A percentile compares a stretch with the other conserved stretches of the same genome.
Conservation (phyloP, 2,329 filamentous ascomycete genomes). For the Exophiala calicioides region DNA sequence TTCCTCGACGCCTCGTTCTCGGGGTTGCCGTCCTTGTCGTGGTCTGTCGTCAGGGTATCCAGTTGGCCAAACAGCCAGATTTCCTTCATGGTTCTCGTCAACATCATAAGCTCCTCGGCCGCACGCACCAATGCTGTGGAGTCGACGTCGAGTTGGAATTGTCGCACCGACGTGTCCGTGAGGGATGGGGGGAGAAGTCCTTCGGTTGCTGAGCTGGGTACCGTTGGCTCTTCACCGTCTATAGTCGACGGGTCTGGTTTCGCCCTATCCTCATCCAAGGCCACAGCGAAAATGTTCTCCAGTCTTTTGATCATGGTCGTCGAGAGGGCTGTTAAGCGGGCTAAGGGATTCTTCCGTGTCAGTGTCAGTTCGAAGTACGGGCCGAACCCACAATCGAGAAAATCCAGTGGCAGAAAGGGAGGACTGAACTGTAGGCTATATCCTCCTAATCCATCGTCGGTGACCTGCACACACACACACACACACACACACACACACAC, state of each 20-base stretch:
- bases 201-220: not conserved
- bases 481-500: not conserved
- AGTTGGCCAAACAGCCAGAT: conserved; percentile 67
- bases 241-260: too few relatives aligned
- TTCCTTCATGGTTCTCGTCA: conserved; percentile 65
- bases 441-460: not conserved
- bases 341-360: conserved; percentile 10
- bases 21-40: conserved; percentile 43
- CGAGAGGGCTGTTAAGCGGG: conserved; percentile 27
- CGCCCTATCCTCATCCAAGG: conserved; percentile 21
- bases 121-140: conserved; percentile 61
- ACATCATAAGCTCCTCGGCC: conserved; percentile 61
- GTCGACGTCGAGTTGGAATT: conserved; percentile 54
- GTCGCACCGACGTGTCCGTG: conserved; percentile 58
- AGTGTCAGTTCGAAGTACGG: too few relatives aligned
- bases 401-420: not conserved
- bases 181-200: conserved; percentile 17
- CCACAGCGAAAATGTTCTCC: conserved; percentile 29
- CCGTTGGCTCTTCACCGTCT: too few relatives aligned
- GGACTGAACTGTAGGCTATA: not conserved
- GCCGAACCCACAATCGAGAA: too few relatives aligned
- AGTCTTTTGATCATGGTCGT: conserved; percentile 27
- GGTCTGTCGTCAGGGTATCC: conserved; percentile 52
- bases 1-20: conserved; percentile 41
- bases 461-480: too few relatives aligned